Base-by-base conservation (phyloP, 2,329 filamentous ascomycete species). In the Alternaria metachromatica region DNA sequence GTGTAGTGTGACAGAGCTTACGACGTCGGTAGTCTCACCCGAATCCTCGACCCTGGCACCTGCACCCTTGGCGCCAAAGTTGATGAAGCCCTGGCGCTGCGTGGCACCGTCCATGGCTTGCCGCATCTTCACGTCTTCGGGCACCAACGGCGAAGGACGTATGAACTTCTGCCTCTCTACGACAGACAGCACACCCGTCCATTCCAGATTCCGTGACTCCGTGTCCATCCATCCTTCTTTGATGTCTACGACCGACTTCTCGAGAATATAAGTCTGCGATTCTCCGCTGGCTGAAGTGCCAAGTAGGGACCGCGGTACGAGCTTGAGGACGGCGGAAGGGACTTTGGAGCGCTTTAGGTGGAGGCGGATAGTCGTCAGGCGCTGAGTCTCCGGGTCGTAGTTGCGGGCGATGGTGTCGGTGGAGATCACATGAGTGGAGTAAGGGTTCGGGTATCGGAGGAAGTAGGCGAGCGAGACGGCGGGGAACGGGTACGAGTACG, bases 401-500 rank as follows among this genome's bases (percentile, higher is more conserved):
- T 87, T 84, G 68, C 89, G 90, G 53, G 88, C 88, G 78, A 96
- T 92, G 73, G 92, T 93, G 80, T 96, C 92, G 80, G 92, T 94
- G 76, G 91, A 93, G 72, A 94, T 84, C 57, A 96, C 92, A 82
- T 96, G 92, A 67, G 87, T 89, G 69, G 90, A 90, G 83, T 95
- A 94, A 7, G 92, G 92, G 76, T 95, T 96, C 69, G 92, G 93
- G 82, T 96, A 96, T 69, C 92, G 92, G 54, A 96, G 90, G 82
- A 95, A 96, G 86, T 93, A 96, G 82, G 92, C 92, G 80, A 96
- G 90, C 53, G 92, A 93, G 66, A 96, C 92, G 78, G 92, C 92
- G 66, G 92, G 89, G 83, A 95, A 95, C 53, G 91, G 90, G 81
- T 95, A 93, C 69, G 89, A 86, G 85, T 94, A 94, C 74, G 86